phyloP scores from a whole-genome alignment of 768 basidiomycete species.

The Cubamyces sp. region DNA sequence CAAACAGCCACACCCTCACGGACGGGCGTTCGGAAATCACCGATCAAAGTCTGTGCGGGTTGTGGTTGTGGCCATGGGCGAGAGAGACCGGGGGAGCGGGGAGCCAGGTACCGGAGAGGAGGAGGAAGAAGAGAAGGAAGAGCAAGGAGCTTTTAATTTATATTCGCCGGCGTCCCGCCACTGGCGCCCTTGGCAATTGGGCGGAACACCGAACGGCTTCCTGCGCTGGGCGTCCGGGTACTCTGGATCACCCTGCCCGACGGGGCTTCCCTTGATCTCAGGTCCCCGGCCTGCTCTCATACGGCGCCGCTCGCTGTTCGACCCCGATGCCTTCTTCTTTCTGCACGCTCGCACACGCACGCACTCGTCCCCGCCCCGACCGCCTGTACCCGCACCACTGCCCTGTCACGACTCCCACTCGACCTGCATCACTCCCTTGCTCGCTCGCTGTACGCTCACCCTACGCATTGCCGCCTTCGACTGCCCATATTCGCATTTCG shows the following conservation, averaged over 20 bases:
- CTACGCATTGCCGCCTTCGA: no score
- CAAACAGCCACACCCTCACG: not conserved
- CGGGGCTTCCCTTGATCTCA: no score
- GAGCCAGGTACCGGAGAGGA: not conserved
- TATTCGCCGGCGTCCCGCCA: constrained; percentile 7
- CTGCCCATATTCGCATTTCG: not conserved
- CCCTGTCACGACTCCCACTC: not conserved
- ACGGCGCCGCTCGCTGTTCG: not conserved
- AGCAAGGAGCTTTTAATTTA: constrained; percentile 4
- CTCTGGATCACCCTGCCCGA: not conserved
- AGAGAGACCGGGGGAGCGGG: not conserved
- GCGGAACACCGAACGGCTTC: not conserved
- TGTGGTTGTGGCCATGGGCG: not conserved
- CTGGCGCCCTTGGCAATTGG: not conserved
- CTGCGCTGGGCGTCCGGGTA: not conserved
- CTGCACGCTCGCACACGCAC: not conserved
- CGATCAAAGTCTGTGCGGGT: not conserved
- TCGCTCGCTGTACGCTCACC: not conserved
- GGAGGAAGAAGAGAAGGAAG: not conserved
- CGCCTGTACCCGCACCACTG: not conserved
- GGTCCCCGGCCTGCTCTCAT: not conserved
- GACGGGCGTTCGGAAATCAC: not conserved
- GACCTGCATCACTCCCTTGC: not conserved
- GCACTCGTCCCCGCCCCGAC: not conserved
- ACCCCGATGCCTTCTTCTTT: not conserved